Conservation (phyloP, 495 filamentous ascomycete genomes). For the Oleoguttula mirabilis region DNA sequence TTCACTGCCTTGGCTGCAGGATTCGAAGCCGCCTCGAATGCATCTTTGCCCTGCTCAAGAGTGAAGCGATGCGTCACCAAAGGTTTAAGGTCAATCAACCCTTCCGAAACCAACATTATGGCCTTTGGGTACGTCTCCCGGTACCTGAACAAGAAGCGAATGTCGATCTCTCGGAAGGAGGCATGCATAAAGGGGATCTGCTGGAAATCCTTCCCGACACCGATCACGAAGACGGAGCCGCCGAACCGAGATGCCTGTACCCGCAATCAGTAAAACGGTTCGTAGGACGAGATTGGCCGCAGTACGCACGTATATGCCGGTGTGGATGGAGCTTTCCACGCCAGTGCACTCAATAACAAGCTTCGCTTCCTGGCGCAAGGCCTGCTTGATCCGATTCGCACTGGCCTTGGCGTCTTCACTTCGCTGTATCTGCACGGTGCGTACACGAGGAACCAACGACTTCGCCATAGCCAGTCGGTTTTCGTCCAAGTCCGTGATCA, state of each 20-base stretch:
- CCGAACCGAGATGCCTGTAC: constrained; percentile 17
- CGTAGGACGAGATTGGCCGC: neutral
- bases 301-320: constrained; percentile 20
- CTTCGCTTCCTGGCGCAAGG: constrained; percentile 14
- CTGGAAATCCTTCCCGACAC: constrained; percentile 19
- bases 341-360: constrained; percentile 23
- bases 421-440: constrained; percentile 11
- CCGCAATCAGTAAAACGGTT: neutral
- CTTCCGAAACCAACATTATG: constrained; percentile 21
- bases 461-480: constrained; percentile 19
- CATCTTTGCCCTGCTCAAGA: constrained; percentile 18
- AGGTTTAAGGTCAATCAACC: constrained; percentile 21
- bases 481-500: constrained; percentile 23
- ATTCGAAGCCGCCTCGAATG: constrained; percentile 18
- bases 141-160: constrained; percentile 24
- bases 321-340: constrained; percentile 19
- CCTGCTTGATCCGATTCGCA: constrained; percentile 11
- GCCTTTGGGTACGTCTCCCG: constrained; percentile 21
- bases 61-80: constrained; percentile 22
- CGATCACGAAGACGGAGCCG: constrained; percentile 22
- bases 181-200: constrained; percentile 22
- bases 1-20: constrained; percentile 16
- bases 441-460: constrained; percentile 17
- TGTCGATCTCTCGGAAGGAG: constrained; percentile 20
- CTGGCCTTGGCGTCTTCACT: constrained; percentile 7